Conservation (phyloP, 2,329 filamentous ascomycete genomes). For the Hypoxylon sp. region DNA sequence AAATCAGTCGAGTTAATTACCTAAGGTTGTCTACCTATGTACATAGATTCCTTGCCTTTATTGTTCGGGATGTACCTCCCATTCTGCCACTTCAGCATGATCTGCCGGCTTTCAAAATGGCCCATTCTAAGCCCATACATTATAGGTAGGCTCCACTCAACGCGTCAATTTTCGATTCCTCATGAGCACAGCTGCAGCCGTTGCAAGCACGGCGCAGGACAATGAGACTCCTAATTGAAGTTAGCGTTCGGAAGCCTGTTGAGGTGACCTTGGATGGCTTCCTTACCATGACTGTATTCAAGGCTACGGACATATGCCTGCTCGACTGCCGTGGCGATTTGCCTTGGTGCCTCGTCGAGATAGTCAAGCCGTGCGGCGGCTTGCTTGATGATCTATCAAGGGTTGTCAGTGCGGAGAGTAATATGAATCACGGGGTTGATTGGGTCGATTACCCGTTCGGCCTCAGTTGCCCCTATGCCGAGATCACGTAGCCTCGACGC, state of each 20-base stretch:
- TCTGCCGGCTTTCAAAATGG: neutral
- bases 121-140: neutral
- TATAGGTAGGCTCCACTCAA: neutral
- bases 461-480: slow-evolving; percentile 44
- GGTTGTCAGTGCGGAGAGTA: slow-evolving; percentile 14
- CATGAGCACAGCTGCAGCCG: slow-evolving; percentile 22
- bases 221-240: slow-evolving; percentile 64
- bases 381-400: slow-evolving; percentile 55
- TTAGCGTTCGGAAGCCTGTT: slow-evolving; percentile 64
- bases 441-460: slow-evolving; percentile 41
- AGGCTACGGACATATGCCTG: slow-evolving; percentile 42
- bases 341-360: slow-evolving; percentile 48
- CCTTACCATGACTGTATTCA: slow-evolving; percentile 44
- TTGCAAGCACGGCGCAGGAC: slow-evolving; percentile 67
- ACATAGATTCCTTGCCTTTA: no score
- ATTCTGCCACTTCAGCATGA: neutral
- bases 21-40: neutral
- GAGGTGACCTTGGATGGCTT: slow-evolving; percentile 66
- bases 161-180: slow-evolving; percentile 22
- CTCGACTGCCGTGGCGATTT: slow-evolving; percentile 33
- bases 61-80: neutral
- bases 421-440: neutral
- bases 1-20: neutral
- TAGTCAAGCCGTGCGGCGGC: slow-evolving; percentile 57
- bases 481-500: slow-evolving; percentile 44